Conservation (phyloP, 2,329 filamentous ascomycete genomes). For the Fusarium chaquense region DNA sequence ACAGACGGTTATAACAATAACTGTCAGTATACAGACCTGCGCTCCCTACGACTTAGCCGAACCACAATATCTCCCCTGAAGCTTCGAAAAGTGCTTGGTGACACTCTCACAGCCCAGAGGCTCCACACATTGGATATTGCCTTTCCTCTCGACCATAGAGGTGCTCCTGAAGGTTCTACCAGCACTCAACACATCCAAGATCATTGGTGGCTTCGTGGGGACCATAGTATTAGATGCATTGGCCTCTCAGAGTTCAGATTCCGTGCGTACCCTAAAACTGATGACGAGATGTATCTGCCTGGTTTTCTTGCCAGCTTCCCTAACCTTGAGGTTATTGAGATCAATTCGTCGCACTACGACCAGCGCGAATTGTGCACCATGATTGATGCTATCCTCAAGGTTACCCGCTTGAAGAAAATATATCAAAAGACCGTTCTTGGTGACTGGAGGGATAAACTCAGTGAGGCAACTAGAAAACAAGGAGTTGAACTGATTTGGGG, state of each 20-base stretch:
- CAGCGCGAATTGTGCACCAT: conserved; percentile 48
- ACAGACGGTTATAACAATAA: conserved; percentile 18
- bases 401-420: conserved; percentile 50
- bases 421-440: conserved; percentile 52
- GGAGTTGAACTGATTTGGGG: conserved; percentile 51
- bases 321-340: conserved; percentile 53
- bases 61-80: conserved; percentile 44
- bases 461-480: conserved; percentile 32
- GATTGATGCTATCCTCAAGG: conserved; percentile 49
- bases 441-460: conserved; percentile 49
- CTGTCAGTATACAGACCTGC: conserved; percentile 46
- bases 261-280: conserved; percentile 44
- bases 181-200: conserved; percentile 49
- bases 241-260: conserved; percentile 54
- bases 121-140: conserved; percentile 54
- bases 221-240: conserved; percentile 50
- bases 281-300: conserved; percentile 50
- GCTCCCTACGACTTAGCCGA: conserved; percentile 47
- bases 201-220: conserved; percentile 54
- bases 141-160: conserved; percentile 49
- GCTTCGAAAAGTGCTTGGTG: conserved; percentile 43
- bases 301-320: conserved; percentile 54
- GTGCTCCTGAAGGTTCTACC: conserved; percentile 42
- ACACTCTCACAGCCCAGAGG: conserved; percentile 46
- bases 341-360: conserved; percentile 50